Conservation (phyloP, 768 basidiomycete species). For the Gloeophyllum trabeum region DNA sequence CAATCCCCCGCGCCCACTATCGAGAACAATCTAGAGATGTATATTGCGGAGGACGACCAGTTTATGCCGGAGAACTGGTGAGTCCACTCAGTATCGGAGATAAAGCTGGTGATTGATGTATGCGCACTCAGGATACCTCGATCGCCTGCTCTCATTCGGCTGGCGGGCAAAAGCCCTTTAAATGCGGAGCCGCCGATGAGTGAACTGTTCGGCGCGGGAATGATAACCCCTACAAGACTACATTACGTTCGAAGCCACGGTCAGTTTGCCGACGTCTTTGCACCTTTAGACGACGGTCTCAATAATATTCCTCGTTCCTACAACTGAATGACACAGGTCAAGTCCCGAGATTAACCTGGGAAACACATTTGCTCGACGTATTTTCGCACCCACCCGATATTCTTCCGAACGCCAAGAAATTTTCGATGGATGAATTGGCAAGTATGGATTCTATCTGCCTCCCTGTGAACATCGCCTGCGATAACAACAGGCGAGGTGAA, state of each 20-base stretch:
- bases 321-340: too few relatives aligned
- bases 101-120: too few relatives aligned
- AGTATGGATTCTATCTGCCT: constrained; percentile 7
- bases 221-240: constrained; percentile 13
- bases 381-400: constrained; percentile 5
- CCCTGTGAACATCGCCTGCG: constrained; percentile 10
- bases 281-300: too few relatives aligned
- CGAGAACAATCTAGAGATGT: constrained; percentile 8
- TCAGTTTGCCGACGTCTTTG: too few relatives aligned
- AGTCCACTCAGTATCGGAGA: too few relatives aligned
- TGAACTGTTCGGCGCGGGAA: constrained; percentile 8
- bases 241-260: constrained; percentile 13
- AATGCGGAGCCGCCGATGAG: constrained; percentile 9
- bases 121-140: too few relatives aligned
- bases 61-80: constrained; percentile 9
- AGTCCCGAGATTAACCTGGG: constrained; percentile 10
- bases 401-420: constrained; percentile 6
- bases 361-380: constrained; percentile 9
- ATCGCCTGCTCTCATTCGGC: too few relatives aligned
- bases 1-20: background rate
- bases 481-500: constrained; percentile 7
- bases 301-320: too few relatives aligned
- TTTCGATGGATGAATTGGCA: constrained; percentile 11
- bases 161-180: too few relatives aligned
- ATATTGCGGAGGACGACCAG: constrained; percentile 8